These are phyloP conservation scores for Mycotypha africana DNA, from an alignment of 371 early-diverging fungal species.

Conservation along the genomic window DNA sequence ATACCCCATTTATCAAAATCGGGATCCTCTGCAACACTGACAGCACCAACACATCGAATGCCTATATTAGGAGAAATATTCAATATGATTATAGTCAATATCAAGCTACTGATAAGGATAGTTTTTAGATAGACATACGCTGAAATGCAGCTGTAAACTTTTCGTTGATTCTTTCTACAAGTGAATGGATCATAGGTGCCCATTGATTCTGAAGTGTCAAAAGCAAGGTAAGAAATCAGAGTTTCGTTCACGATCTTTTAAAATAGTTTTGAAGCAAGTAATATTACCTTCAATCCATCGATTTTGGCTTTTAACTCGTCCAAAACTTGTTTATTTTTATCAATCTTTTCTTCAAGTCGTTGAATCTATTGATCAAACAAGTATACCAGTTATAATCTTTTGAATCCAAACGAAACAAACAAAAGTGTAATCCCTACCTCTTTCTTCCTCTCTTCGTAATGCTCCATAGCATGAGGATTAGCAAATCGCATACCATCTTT, in stretches of 20 bases:
- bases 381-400: not conserved
- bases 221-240: too few species aligned
- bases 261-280: not conserved
- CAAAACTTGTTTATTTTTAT: conserved; percentile 18
- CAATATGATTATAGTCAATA: not conserved
- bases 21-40: conserved; percentile 62
- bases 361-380: conserved; percentile 21
- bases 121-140: conserved; percentile 18
- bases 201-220: conserved; percentile 46
- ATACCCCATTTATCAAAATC: conserved; percentile 95
- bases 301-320: conserved; percentile 30
- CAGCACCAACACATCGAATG: conserved; percentile 91
- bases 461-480: conserved; percentile 55
- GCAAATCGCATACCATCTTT: conserved; percentile 39
- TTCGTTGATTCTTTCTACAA: conserved; percentile 61
- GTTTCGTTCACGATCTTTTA: too few species aligned
- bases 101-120: not conserved
- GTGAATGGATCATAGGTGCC: conserved; percentile 54
- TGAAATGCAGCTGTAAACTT: conserved; percentile 76
- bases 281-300: conserved; percentile 22
- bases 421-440: conserved; percentile 34
- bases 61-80: conserved; percentile 11
- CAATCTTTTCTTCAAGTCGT: conserved; percentile 24
- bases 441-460: conserved; percentile 53
- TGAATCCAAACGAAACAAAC: too few species aligned